Evolutionary conservation across 23 red algal genomes (phyloP).

Genomic region (Gracilaria gracilis): DNA sequence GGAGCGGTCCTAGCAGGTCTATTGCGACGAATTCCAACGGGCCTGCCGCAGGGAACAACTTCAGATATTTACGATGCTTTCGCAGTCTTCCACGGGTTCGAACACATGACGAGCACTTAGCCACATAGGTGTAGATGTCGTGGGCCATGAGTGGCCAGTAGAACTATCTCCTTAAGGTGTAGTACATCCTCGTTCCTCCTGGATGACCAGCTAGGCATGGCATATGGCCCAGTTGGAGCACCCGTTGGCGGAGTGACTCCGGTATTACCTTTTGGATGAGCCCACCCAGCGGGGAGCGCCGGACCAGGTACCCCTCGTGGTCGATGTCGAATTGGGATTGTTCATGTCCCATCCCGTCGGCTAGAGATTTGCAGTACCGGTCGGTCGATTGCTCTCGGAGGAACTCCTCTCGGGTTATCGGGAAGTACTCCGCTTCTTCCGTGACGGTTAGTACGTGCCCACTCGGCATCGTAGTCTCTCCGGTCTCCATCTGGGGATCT

Average conservation of each 20-base stretch:
- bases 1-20: conserved; percentile 28
- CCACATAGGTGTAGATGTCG: neutral
- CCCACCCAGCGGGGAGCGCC: neutral
- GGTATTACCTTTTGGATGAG: conserved; percentile 23
- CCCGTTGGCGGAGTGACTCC: neutral
- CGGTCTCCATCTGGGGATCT: no score
- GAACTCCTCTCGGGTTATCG: conserved; percentile 1
- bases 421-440: conserved; percentile 5
- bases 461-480: no score
- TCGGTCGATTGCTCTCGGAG: conserved; percentile 4
- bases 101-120: neutral
- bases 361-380: neutral
- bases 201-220: conserved; percentile 2
- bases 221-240: neutral
- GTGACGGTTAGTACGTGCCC: no score
- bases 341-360: no score
- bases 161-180: neutral
- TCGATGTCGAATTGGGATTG: neutral
- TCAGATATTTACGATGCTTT: conserved; percentile 38
- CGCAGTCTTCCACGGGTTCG: neutral
- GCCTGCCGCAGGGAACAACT: conserved; percentile 29
- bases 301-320: neutral
- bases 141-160: conserved; percentile 54
- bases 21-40: conserved; percentile 47
- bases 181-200: neutral